phyloP scores from a whole-genome alignment of 768 basidiomycete genomes.

The Termitomyces sp. region DNA sequence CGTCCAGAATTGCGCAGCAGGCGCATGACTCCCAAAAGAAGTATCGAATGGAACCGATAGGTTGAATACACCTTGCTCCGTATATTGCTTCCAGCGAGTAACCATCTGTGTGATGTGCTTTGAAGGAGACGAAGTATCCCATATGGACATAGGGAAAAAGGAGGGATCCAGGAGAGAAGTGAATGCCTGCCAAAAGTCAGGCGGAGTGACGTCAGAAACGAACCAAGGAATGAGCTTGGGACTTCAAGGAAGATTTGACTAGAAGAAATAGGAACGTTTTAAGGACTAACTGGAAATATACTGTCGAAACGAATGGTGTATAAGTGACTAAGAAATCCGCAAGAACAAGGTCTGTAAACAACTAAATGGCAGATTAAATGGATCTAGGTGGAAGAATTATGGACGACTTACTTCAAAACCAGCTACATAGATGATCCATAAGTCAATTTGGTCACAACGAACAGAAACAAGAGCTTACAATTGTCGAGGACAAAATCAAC shows the following conservation, averaged over 20 bases:
- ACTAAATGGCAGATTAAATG: conserved; percentile 31
- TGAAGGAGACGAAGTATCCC: conserved; percentile 8
- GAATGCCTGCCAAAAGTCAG: conserved; percentile 68
- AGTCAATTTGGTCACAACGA: neutral
- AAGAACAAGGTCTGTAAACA: conserved; percentile 91
- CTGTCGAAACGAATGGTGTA: conserved; percentile 75
- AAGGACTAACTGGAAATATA: conserved; percentile 80
- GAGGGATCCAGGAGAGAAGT: conserved; percentile 50
- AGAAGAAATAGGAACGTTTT: neutral
- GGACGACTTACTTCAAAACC: conserved; percentile 71
- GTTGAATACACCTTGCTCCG: conserved; percentile 64
- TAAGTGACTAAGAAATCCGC: conserved; percentile 90
- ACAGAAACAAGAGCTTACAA: conserved; percentile 35
- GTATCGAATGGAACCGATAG: conserved; percentile 64
- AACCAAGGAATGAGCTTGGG: conserved; percentile 97
- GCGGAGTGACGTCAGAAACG: conserved; percentile 89
- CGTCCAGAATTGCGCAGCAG: conserved; percentile 57
- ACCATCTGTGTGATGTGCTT: conserved; percentile 55
- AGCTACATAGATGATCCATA: conserved; percentile 37
- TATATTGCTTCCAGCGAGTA: conserved; percentile 64
- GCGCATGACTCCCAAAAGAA: conserved; percentile 39
- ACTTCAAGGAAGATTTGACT: conserved; percentile 31
- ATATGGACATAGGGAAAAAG: conserved; percentile 45
- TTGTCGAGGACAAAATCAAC: conserved; percentile 93
- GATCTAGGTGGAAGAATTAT: neutral